Conservation (phyloP, 331 rosid genomes). For the Quercus phellos region DNA sequence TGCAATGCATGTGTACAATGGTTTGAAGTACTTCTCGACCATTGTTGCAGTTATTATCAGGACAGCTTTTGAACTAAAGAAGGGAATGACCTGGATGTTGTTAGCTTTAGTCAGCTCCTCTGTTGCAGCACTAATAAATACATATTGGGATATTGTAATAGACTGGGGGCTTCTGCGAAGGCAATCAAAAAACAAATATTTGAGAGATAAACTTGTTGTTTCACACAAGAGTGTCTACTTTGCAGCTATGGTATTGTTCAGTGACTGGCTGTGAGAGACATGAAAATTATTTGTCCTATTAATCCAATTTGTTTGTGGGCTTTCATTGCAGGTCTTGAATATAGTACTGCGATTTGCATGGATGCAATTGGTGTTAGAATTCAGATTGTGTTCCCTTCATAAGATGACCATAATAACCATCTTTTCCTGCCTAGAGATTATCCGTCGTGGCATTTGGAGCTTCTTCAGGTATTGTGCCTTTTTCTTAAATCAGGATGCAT, state of each 20-base stretch:
- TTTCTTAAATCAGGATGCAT: background rate
- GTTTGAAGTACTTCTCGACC: slow-evolving; percentile 44
- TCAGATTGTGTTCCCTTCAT: slow-evolving; percentile 35
- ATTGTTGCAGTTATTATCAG: slow-evolving; percentile 52
- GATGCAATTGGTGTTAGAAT: slow-evolving; percentile 56
- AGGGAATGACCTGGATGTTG: slow-evolving; percentile 41
- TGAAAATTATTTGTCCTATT: background rate
- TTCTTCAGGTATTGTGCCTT: slow-evolving; percentile 55
- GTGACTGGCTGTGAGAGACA: background rate
- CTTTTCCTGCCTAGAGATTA: slow-evolving; percentile 47
- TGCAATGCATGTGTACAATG: slow-evolving; percentile 32
- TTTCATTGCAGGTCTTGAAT: slow-evolving; percentile 39
- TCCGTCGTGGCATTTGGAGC: slow-evolving; percentile 74
- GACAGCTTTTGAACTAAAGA: slow-evolving; percentile 47
- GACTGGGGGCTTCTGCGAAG: slow-evolving; percentile 64
- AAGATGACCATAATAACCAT: slow-evolving; percentile 41
- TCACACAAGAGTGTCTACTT: slow-evolving; percentile 48
- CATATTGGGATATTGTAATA: slow-evolving; percentile 48
- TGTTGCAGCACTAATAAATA: slow-evolving; percentile 35
- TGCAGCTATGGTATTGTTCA: slow-evolving; percentile 44
- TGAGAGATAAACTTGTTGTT: slow-evolving; percentile 55
- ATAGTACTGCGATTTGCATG: slow-evolving; percentile 45
- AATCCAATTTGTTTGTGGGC: slow-evolving; percentile 10
- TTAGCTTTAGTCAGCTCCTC: slow-evolving; percentile 55
- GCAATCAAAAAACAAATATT: slow-evolving; percentile 45